Evolutionary conservation across 2,329 filamentous ascomycete species (phyloP).

Genomic region (Atkinsonella hypoxylon): DNA sequence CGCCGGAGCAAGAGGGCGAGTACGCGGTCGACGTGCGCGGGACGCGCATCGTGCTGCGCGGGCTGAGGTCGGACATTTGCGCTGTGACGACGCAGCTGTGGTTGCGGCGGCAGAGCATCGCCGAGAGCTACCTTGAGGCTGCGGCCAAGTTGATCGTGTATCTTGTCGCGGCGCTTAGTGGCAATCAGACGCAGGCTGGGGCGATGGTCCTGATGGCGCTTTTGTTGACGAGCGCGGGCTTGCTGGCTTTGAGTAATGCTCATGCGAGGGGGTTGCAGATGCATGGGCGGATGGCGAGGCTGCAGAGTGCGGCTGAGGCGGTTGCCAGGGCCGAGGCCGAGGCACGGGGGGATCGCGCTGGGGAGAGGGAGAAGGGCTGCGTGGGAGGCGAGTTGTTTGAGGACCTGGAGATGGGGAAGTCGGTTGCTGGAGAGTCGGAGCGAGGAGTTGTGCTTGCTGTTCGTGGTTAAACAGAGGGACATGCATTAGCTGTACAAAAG

Average conservation of each 20-base stretch:
- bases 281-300: slow-evolving; percentile 34
- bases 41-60: slow-evolving; percentile 39
- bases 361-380: slow-evolving; percentile 2
- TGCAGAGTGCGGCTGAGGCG: slow-evolving; percentile 9
- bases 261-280: slow-evolving; percentile 35
- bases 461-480: background rate
- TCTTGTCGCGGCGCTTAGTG: slow-evolving; percentile 40
- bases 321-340: background rate
- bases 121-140: slow-evolving; percentile 40
- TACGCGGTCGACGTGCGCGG: slow-evolving; percentile 42
- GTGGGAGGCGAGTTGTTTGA: background rate
- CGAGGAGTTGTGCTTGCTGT: background rate
- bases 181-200: slow-evolving; percentile 41
- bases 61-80: slow-evolving; percentile 42
- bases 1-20: slow-evolving; percentile 20
- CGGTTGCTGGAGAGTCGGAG: background rate
- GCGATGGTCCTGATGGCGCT: slow-evolving; percentile 38
- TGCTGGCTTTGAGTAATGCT: slow-evolving; percentile 43
- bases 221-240: slow-evolving; percentile 37
- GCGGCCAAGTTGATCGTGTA: slow-evolving; percentile 46
- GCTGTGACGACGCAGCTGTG: slow-evolving; percentile 46
- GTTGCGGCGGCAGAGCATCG: slow-evolving; percentile 37
- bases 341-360: background rate
- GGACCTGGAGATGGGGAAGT: background rate
- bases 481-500: background rate